Evolutionary conservation across 345 rosid genomes (phyloP), one percentile per base, ranked within the genome.

Genomic region (Excoecaria agallocha): DNA sequence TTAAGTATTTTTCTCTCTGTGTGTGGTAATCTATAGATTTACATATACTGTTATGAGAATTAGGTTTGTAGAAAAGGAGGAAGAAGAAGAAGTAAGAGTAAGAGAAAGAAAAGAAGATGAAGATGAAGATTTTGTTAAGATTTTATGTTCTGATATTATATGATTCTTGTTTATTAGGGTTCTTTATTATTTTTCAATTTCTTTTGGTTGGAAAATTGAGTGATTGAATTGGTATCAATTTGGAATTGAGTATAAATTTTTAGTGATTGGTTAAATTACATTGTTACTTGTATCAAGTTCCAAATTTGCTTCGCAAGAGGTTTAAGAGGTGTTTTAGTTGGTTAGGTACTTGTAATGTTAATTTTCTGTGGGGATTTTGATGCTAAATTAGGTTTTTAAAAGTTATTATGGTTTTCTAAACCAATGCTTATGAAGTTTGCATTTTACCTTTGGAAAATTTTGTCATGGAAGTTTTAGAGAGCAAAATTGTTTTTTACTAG

Each of bases 121-220:
- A n/a, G n/a, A n/a, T n/a, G 93, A 91, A 86, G 92, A 73, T 89
- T 84, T 87, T 82, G 86, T 91, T 4, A 91, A 89, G 84, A 89
- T 12, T 50, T 17, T n/a, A 11, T 4, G 2, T 39, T 15, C 19
- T n/a, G 17, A 37, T 1, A 2, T 66, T 54, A 3, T 12, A 38
- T 49, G 9, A 15, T 20, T 69, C 15, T 24, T 38, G 37, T 74
- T 59, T 0, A 38, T 10, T 46, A 19, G 48, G 77, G 58, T 43
- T 76, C 6, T 22, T 38, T 8, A 13, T 52, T 12, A 54, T 11
- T 9, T 52, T 22, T 9, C 52, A 41, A 1, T 58, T 46, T 10
- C 55, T 25, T 19, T 16, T n/a, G 46, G 8, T 30, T 24, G 12
- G 39, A 41, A 12, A 45, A 24, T 68, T 12, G 13, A 4, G 45